These are phyloP conservation scores for Medicago truncatula DNA, from an alignment of 306 rosid genomes.

Conservation along the genomic window MtrunA17r5.0-ANR NC_053049.1:40964501-40965000, in stretches of 20 bases:
- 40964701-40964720: background rate
- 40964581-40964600: background rate
- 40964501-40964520: no score
- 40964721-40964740: constrained; percentile 60
- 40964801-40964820: background rate
- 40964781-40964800: constrained; percentile 31
- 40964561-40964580: background rate
- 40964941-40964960: constrained; percentile 21
- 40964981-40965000: background rate
- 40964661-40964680: background rate
- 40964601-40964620: background rate
- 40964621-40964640: background rate
- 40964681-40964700: background rate
- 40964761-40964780: constrained; percentile 73
- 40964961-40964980: background rate
- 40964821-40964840: constrained; percentile 8
- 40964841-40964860: constrained; percentile 40
- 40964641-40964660: no score
- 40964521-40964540: no score
- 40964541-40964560: no score
- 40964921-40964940: constrained; percentile 23
- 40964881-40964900: constrained; percentile 36
- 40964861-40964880: constrained; percentile 17
- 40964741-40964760: constrained; percentile 93
- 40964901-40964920: constrained; percentile 24